Base-by-base conservation (phyloP, 371 early-diverging fungal genomes). In the Mucor mucedo region DNA sequence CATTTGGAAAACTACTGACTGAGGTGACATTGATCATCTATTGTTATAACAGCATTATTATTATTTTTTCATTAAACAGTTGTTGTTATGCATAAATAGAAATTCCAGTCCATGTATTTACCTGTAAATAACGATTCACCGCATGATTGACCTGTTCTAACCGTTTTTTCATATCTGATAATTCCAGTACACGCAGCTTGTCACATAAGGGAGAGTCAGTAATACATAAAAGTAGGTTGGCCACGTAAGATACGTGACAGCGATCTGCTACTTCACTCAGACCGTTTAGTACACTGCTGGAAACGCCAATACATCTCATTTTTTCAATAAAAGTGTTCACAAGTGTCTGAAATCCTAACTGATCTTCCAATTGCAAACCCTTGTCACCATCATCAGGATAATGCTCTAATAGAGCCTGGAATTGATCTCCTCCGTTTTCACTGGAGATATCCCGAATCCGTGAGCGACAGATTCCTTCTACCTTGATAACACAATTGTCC, bases 121-220 rank as follows among this genome's bases (percentile, higher is more conserved):
- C 88, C 65, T 93, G 90, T 44, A 94, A 78, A 70, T 93, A 91
- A 5, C 86, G 76, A 28, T 77, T 88, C 50, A 94, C 62, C 38
- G 85, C 77, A 52, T 85, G 82, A 13, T 84, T 69, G 0, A 85
- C 82, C 49, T 72, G 63, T 49, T 68, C 49, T 44, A 92, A 73
- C 13, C 89, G 79, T 32, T 73, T 63, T 52, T 84, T 85, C 5
- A 86, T 53, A 52, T 90, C 86, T 5, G 67, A 63, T 2, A 80
- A 69, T 55, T 87, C 84, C 27, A 92, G 66, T 4, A 88, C 83
- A 33, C 71, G 68, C 28, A 92, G 68, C 66, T 89, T 91, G 52
- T 94, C 92, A 35, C 85, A 84, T 27, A 83, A 65, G 3, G 86
- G 77, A 1, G 86, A 65, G 48, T 91, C 92, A 47, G 89, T 82